These are phyloP conservation scores for Scheffersomyces ergatensis DNA, from an alignment of 805 yeast species.

Conservation along the genomic window DNA sequence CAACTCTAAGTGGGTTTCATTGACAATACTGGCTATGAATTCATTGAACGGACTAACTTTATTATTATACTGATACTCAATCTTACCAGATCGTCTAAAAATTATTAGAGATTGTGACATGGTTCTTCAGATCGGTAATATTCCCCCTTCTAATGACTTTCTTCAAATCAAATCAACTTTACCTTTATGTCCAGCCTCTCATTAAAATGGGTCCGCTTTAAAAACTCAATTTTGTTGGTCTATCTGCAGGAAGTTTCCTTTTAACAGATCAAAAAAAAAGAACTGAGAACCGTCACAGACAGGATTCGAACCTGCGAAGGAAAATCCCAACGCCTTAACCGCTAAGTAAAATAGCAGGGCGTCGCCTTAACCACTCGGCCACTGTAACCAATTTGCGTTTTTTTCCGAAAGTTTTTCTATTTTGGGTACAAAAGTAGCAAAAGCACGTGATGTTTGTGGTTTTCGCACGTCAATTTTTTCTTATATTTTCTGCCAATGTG, in stretches of 20 bases:
- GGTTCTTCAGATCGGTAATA: too few relatives aligned
- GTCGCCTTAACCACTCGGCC: constrained; percentile 95
- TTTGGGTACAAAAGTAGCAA: not conserved
- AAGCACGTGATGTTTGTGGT: too few relatives aligned
- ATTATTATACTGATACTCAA: constrained; percentile 34
- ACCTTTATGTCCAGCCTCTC: too few relatives aligned
- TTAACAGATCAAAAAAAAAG: not conserved
- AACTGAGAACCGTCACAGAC: constrained; percentile 97
- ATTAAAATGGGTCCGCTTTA: too few relatives aligned
- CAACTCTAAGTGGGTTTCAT: constrained; percentile 31
- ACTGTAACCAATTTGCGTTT: constrained; percentile 47
- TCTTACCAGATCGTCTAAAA: constrained; percentile 33
- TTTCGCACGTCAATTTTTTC: too few relatives aligned
- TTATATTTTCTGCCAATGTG: too few relatives aligned
- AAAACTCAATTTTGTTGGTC: too few relatives aligned
- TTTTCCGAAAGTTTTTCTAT: not conserved
- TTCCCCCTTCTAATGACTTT: too few relatives aligned
- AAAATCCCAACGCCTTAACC: constrained; percentile 44
- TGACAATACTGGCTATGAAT: constrained; percentile 30
- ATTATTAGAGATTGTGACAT: constrained; percentile 42
- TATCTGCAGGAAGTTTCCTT: too few relatives aligned
- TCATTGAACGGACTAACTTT: constrained; percentile 40
- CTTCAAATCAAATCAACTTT: too few relatives aligned
- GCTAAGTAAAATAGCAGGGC: constrained; percentile 70
- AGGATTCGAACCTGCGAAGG: constrained; percentile 99